Base-by-base conservation (phyloP, 2,329 filamentous ascomycete species). In the Cladosporium sp. region DNA sequence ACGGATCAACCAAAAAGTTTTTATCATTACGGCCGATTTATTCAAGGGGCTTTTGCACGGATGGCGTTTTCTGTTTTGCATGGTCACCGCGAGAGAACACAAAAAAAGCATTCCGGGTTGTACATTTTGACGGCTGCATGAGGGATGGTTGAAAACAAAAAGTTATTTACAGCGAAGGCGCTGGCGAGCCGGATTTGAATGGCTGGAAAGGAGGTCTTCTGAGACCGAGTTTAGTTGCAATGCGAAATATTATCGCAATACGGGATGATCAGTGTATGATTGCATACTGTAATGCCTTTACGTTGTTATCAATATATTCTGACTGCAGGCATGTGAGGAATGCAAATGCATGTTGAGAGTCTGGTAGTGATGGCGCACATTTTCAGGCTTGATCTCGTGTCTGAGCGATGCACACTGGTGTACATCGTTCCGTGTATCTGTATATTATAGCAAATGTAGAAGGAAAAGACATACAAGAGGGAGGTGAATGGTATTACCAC, bases 121-220 rank as follows among this genome's bases (percentile, higher is more conserved):
- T 37, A 56, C 52, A 56, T 44, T 46, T 33, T 55, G 52, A 55
- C n/a, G 52, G 52, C 52, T 55, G 52, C 52, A 56, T 56, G 61
- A 63, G 2, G 60, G 50, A 55, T 46, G 33, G 26, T 21, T 56
- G n/a, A 49, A 40, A 40, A 21, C 14, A 56, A 31, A 63, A 63
- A 46, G 26, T 62, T 28, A 11, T 62, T 46, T 12, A 56, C 35
- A 63, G 61, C 61, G 61, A 63, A 40, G 61, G 61, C 61, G 61
- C 61, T 55, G 52, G 52, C 26, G 52, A 55, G 52, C 40, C 21
- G 40, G 40, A 18, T 11, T 31, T 7, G 29, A 7, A 33, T 55
- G 2, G 18, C 2, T 31, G 11, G 28, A 29, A 33, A 12, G 8
- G n/a, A 21, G 52, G 18, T 29, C 49, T 52, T 18, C 29, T 10